These are phyloP conservation scores for Rhodotorula toruloides DNA, from an alignment of 768 basidiomycete species.

Conservation along the genomic window DNA sequence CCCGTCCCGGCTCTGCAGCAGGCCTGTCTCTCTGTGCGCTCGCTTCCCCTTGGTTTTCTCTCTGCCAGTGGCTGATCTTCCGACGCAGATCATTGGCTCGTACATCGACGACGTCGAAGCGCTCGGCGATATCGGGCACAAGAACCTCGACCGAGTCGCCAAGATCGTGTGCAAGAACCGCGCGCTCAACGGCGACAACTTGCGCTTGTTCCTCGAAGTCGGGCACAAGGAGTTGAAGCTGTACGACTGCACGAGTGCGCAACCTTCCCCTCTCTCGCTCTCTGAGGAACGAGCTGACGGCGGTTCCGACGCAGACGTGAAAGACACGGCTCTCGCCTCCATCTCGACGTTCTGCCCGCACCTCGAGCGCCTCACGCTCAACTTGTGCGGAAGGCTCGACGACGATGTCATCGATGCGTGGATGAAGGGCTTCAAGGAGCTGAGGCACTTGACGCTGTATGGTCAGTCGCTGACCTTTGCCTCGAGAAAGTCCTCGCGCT, in stretches of 20 bases:
- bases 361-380: conserved; percentile 69
- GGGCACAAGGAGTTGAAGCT: conserved; percentile 63
- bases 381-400: conserved; percentile 78
- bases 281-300: not conserved
- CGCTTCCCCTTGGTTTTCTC: not conserved
- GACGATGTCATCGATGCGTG: conserved; percentile 53
- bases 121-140: conserved; percentile 65
- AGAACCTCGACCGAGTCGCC: conserved; percentile 79
- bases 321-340: conserved; percentile 61
- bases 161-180: conserved; percentile 44
- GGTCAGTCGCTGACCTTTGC: conserved; percentile 47
- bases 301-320: conserved; percentile 55
- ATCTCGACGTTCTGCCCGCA: conserved; percentile 79
- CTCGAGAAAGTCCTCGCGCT: conserved; percentile 59
- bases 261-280: not conserved
- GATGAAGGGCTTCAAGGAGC: conserved; percentile 55
- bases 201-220: conserved; percentile 73
- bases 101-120: conserved; percentile 78
- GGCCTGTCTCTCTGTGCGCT: conserved; percentile 69
- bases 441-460: conserved; percentile 70
- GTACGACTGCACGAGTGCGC: conserved; percentile 83
- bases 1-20: conserved; percentile 67
- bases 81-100: conserved; percentile 74
- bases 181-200: conserved; percentile 69
- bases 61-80: not conserved